A percentile compares a stretch with the other conserved stretches of the same genome.
Evolutionary conservation across 495 filamentous ascomycete genomes (phyloP).

Genomic region (Friedmanniomyces endolithicus): DNA sequence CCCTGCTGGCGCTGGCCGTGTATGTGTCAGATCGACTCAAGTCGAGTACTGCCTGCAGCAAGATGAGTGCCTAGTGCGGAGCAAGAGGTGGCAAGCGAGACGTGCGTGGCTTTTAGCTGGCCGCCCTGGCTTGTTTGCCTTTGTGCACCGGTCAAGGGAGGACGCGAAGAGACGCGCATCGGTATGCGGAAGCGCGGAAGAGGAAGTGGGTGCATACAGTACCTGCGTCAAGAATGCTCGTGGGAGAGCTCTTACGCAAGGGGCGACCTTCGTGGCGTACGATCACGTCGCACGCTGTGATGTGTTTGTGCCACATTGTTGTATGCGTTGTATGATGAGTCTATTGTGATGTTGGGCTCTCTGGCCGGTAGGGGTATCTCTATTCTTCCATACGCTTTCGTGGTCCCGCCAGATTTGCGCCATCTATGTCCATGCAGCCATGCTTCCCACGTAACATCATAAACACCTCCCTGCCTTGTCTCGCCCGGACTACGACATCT

Average conservation of each 20-base stretch:
- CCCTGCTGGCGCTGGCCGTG: no score
- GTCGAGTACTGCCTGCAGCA: neutral
- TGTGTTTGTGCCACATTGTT: neutral
- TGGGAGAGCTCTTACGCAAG: neutral
- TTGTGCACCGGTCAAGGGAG: neutral
- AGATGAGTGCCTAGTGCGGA: neutral
- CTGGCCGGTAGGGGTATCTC: neutral
- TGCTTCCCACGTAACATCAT: neutral
- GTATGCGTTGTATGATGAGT: neutral
- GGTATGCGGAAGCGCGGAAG: neutral
- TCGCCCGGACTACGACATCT: neutral
- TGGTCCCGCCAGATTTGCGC: neutral
- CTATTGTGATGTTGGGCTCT: neutral
- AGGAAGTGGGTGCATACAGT: constrained; percentile 1
- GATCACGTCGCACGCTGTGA: no score
- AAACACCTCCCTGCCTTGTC: neutral
- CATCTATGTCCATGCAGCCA: neutral
- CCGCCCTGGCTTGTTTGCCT: constrained; percentile 1
- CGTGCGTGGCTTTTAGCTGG: neutral
- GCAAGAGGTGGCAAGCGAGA: neutral
- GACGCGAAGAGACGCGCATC: neutral
- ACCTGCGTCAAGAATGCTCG: neutral
- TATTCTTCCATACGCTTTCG: neutral
- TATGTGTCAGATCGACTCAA: no score
- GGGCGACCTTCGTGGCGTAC: no score